Conservation (phyloP, 495 filamentous ascomycete genomes). For the Penicillium parvum region DNA sequence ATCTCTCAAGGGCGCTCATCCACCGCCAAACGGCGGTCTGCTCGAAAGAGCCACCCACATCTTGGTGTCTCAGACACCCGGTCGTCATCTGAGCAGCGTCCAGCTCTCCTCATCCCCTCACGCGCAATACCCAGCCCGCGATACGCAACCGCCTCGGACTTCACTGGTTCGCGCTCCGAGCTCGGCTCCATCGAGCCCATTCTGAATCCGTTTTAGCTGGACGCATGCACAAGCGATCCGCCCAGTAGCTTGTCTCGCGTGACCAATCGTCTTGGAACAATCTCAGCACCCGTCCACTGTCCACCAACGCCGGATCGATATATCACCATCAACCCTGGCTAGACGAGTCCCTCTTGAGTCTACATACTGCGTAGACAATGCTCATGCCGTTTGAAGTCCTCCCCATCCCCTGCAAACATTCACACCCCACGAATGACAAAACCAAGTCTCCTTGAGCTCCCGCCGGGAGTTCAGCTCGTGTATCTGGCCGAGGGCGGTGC, state of each 20-base stretch:
- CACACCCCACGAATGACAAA: conserved; percentile 35
- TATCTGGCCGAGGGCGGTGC: conserved; percentile 67
- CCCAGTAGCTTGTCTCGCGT: conserved; percentile 10
- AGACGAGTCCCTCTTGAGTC: no score
- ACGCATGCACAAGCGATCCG: conserved; percentile 7
- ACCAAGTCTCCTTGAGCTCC: conserved; percentile 37
- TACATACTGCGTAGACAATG: not conserved
- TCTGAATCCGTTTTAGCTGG: conserved; percentile 4
- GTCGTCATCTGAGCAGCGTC: no score
- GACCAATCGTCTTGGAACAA: not conserved
- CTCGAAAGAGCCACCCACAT: no score
- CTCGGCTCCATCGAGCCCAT: not conserved
- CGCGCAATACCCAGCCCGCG: no score
- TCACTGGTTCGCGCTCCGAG: not conserved
- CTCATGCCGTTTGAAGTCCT: conserved; percentile 1
- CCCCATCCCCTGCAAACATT: not conserved
- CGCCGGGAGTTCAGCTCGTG: conserved; percentile 37
- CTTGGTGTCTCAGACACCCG: no score
- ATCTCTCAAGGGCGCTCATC: not conserved
- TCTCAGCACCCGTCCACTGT: not conserved
- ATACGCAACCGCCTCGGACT: no score
- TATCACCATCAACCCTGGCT: no score
- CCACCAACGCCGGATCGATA: not conserved
- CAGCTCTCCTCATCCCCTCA: no score
- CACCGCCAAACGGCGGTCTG: not conserved